Conservation (phyloP, 1,139 yeast genomes). For the Yamadazyma dushanensis region DNA sequence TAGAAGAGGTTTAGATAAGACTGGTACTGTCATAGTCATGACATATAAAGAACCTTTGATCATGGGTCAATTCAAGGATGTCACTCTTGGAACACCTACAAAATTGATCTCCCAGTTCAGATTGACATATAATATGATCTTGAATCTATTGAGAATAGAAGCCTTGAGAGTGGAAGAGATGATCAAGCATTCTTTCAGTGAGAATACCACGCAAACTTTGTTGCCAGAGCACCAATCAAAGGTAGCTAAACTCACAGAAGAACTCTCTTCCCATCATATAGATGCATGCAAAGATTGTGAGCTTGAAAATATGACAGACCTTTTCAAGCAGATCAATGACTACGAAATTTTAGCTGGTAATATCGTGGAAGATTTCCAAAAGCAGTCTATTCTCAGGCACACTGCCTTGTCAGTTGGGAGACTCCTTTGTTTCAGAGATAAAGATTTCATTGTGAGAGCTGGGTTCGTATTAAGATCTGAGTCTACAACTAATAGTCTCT, state of each 20-base stretch:
- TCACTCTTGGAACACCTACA: conserved; percentile 84
- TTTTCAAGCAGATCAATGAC: conserved; percentile 45
- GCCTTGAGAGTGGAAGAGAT: conserved; percentile 94
- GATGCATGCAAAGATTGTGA: conserved; percentile 38
- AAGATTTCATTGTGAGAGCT: conserved; percentile 37
- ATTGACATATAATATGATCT: conserved; percentile 91
- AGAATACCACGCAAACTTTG: conserved; percentile 80
- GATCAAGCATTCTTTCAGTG: conserved; percentile 95
- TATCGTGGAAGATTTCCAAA: conserved; percentile 48
- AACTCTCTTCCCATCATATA: conserved; percentile 41
- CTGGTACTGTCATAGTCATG: conserved; percentile 97
- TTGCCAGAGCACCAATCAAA: conserved; percentile 82
- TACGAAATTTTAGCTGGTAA: conserved; percentile 45
- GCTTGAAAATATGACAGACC: conserved; percentile 41
- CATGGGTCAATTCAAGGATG: conserved; percentile 66
- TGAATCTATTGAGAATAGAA: conserved; percentile 86
- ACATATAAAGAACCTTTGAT: conserved; percentile 71
- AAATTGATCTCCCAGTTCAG: conserved; percentile 89
- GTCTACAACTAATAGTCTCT: conserved; percentile 24
- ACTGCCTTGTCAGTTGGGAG: conserved; percentile 56
- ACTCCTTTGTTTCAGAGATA: conserved; percentile 58
- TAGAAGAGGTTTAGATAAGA: conserved; percentile 90
- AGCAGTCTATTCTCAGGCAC: conserved; percentile 46
- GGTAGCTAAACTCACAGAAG: conserved; percentile 52
- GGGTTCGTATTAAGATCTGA: conserved; percentile 57